These are phyloP conservation scores for Solanum sparsipilum DNA, from an alignment of 257 asterid species.

Conservation along the genomic window DNA sequence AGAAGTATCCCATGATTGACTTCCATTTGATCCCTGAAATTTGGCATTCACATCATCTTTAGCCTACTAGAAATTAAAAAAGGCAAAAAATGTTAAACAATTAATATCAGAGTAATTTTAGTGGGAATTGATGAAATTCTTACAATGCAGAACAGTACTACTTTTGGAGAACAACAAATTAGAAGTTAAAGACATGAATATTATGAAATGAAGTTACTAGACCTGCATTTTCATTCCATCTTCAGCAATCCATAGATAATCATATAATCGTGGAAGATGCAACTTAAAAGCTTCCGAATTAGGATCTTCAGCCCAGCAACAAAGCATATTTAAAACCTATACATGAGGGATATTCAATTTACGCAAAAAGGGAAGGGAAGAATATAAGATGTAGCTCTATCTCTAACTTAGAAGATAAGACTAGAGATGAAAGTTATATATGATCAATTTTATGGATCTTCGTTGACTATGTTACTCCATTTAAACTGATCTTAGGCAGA, in stretches of 20 bases:
- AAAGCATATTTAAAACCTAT: conserved; percentile 3
- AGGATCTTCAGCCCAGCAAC: conserved; percentile 13
- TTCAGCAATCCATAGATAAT: conserved; percentile 40
- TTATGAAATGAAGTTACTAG: background rate
- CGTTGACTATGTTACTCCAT: too few species aligned
- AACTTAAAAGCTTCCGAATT: conserved; percentile 2
- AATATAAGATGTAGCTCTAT: background rate
- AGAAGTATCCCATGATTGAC: conserved; percentile 25
- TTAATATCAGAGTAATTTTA: background rate
- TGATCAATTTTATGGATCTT: too few species aligned
- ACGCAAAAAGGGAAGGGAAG: background rate
- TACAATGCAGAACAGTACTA: background rate
- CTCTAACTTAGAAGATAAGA: too few species aligned
- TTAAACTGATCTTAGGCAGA: too few species aligned
- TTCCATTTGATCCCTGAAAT: conserved; percentile 41
- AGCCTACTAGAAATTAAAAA: background rate
- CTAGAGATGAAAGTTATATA: too few species aligned
- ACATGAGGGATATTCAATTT: background rate
- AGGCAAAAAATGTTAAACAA: background rate
- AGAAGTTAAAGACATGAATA: background rate
- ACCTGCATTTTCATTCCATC: conserved; percentile 51
- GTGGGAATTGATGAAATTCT: background rate
- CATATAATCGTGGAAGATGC: background rate
- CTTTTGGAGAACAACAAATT: background rate
- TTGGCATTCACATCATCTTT: background rate